Evolutionary conservation across 129 eudicot genomes (phyloP), one percentile per base, ranked within the genome.

Genomic region (Deinandra increscens): DNA sequence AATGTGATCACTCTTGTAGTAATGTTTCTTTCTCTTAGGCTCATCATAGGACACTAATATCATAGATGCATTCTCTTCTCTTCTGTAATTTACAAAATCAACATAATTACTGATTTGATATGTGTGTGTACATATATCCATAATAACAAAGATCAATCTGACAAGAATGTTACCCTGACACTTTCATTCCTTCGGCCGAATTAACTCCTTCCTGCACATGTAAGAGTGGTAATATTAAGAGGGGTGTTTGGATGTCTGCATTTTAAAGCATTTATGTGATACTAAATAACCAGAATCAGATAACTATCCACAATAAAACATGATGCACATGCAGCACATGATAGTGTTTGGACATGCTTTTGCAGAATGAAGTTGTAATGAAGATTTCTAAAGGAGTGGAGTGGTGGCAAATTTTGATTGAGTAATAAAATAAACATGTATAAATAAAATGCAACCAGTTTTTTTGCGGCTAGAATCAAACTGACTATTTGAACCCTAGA

Each of bases 131-230:
- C 0, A n/a, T 43, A 14, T 44, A n/a, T 44, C 23, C 8, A 4
- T 55, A 3, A 3, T 36, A 42, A 71, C n/a, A 31, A 45, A 53
- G 36, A 71, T 14, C 15, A 64, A n/a, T 48, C 17, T 63, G 61
- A 71, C 55, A 71, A 48, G 48, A 64, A 13, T 0, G 20, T 75
- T 83, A 83, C 87, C 70, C 79, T 61, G 77, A 72, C 45, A 74
- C 74, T 67, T 54, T 23, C 60, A 61, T 66, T 77, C 69, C 76
- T 37, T 59, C 49, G 23, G 54, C 51, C 37, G 70, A 67, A 54
- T 69, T 64, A 18, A 14, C 46, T 38, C 20, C 46, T 64, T 75
- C 87, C 87, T 83, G 84, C 70, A 48, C 60, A 70, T 10, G 73
- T 44, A 44, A 55, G 26, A 63, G 65, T n/a, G 68, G 48, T 42